phyloP scores from a whole-genome alignment of 2,329 filamentous ascomycete genomes.

The Colletotrichum chrysophilum region DNA sequence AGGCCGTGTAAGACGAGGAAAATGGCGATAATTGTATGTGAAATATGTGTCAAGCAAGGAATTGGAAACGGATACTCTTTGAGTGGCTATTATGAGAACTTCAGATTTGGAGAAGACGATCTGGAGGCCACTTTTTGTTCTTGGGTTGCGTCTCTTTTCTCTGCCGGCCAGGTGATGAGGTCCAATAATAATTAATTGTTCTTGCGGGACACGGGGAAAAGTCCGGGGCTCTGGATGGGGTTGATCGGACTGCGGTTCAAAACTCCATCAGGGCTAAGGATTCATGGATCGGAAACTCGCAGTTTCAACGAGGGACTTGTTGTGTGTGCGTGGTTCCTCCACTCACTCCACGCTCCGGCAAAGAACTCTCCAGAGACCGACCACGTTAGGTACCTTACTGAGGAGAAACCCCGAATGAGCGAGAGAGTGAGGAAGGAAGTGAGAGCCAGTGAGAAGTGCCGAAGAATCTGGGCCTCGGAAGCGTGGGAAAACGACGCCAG shows the following conservation, averaged over 20 bases:
- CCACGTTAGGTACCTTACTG: neutral
- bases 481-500: neutral
- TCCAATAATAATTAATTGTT: conserved; percentile 9
- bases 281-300: conserved; percentile 1
- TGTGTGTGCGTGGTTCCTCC: neutral
- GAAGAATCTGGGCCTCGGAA: neutral
- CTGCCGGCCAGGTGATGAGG: neutral
- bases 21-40: neutral
- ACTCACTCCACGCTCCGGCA: conserved; percentile 1
- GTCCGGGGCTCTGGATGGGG: conserved; percentile 6
- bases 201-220: conserved; percentile 19
- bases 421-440: neutral
- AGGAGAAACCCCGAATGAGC: neutral
- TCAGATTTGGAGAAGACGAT: neutral
- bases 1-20: neutral
- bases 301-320: neutral
- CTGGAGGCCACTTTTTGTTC: conserved; percentile 6
- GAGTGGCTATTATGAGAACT: neutral
- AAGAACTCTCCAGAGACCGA: conserved; percentile 14
- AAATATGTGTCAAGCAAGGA: neutral
- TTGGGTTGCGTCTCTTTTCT: neutral
- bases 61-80: neutral
- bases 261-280: neutral
- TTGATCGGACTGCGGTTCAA: neutral
- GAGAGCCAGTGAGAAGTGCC: conserved; percentile 7